Base-by-base conservation (phyloP, 176 grass and related monocot genomes). In the Lolium perenne region DNA sequence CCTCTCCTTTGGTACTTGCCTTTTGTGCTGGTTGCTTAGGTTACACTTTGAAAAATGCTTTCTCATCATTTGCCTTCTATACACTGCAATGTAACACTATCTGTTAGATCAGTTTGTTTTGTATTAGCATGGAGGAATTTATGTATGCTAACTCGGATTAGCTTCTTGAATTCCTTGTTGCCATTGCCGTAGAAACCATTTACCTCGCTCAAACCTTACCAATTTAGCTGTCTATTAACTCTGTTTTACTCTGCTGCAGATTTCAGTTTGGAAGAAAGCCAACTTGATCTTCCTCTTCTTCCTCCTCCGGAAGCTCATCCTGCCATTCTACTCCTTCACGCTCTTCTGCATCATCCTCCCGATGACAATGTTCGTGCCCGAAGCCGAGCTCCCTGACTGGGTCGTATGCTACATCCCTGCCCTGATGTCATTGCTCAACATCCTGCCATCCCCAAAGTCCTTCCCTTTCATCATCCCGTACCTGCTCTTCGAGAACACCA, bases 271-370 rank as follows among this genome's bases (percentile, higher is more conserved):
- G 92, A 99, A 99, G 92, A 99, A 99, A 88, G 85, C 79, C 56
- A 99, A 99, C 88, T 47, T 99, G 87, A 99, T 99, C 76, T 96
- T 99, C 82, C 92, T 99, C 0, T 99, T 99, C 74, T 99, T 99
- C 86, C 94, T 99, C 10, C 88, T 99, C 4, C 94, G 97, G 3
- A 99, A 99, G 81, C 85, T 99, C 23, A 96, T 99, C 48, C 86
- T 99, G 43, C 97, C 97, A 14, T 99, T 99, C 87, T 99, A 99
- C 82, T 99, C 97, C 29, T 99, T 99, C 87, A 99, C 94, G 4
- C 90, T 99, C 20, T 99, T 99, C 83, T 99, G 97, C 87, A 89
- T 99, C 86, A 99, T 99, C 87, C 97, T 99, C 54, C 97, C 97
- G 13, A 92, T 97, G 92, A 94, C 97, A 7, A 99, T 99, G 97